Evolutionary conservation across 768 basidiomycete species (phyloP).

Genomic region (Psilocybe cubensis): DNA sequence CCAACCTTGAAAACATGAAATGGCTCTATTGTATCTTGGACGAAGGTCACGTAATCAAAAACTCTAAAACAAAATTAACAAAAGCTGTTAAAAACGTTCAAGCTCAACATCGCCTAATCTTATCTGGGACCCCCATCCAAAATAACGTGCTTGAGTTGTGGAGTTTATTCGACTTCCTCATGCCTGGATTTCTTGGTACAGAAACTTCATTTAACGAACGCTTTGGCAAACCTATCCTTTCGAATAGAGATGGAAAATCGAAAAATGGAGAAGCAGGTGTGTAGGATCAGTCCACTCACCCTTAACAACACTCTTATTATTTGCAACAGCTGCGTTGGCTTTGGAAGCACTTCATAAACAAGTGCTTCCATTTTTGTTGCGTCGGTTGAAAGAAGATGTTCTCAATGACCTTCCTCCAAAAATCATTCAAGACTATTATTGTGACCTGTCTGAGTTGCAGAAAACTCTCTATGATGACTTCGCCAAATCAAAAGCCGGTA

Average conservation of each 20-base stretch:
- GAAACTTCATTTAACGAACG: constrained; percentile 94
- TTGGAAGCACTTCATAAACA: constrained; percentile 98
- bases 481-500: constrained; percentile 72
- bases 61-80: constrained; percentile 96
- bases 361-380: constrained; percentile 96
- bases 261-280: constrained; percentile 93
- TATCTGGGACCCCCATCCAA: constrained; percentile 98
- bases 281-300: constrained; percentile 26
- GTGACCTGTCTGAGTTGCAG: constrained; percentile 94
- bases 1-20: constrained; percentile 67
- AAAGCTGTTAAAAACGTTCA: constrained; percentile 92
- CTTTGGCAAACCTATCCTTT: constrained; percentile 94
- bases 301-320: not conserved
- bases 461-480: constrained; percentile 95
- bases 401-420: constrained; percentile 95
- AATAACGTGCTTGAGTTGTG: constrained; percentile 98
- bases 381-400: constrained; percentile 97
- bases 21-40: constrained; percentile 98
- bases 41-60: constrained; percentile 99
- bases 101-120: constrained; percentile 91
- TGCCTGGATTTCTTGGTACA: constrained; percentile 99
- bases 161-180: constrained; percentile 98
- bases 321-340: constrained; percentile 78
- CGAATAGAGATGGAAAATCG: constrained; percentile 93
- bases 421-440: constrained; percentile 99